These are phyloP conservation scores for Salix caprea DNA, from an alignment of 345 rosid species.

Conservation along the genomic window DNA sequence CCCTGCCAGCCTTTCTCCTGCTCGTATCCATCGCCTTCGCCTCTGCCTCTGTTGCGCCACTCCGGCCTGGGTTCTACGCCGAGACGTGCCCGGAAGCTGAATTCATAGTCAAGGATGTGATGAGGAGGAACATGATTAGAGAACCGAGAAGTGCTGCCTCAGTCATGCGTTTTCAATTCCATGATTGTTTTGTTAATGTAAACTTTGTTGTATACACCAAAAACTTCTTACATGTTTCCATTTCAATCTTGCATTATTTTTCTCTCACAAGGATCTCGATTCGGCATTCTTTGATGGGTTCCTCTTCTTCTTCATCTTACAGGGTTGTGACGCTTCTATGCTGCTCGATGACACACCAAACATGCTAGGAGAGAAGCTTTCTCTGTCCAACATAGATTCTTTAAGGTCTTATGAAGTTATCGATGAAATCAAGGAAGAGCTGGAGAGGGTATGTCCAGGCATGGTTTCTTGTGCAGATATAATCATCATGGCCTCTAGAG, in stretches of 20 bases:
- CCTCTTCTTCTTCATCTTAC: neutral
- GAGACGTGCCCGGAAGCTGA: constrained; percentile 79
- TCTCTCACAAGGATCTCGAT: neutral
- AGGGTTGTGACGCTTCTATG: constrained; percentile 90
- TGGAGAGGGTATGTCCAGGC: constrained; percentile 75
- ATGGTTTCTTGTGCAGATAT: constrained; percentile 86
- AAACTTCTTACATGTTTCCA: neutral
- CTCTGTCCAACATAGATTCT: constrained; percentile 83
- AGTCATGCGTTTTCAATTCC: constrained; percentile 95
- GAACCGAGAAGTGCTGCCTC: constrained; percentile 87
- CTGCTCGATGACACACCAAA: constrained; percentile 79
- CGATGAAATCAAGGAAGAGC: constrained; percentile 63
- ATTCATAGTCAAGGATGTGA: constrained; percentile 47
- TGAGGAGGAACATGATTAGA: constrained; percentile 51
- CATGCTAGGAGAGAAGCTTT: constrained; percentile 67
- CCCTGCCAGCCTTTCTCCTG: constrained; percentile 19
- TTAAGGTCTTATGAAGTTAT: constrained; percentile 70
- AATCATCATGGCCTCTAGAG: constrained; percentile 84
- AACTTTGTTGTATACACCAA: neutral
- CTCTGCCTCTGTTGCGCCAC: constrained; percentile 16
- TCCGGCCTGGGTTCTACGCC: constrained; percentile 62
- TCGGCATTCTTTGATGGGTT: neutral
- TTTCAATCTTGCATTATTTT: neutral
- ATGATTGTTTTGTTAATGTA: constrained; percentile 94
- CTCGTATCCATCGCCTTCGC: constrained; percentile 19